Conservation (phyloP, 2,329 filamentous ascomycete genomes). For the Tolypocladium pustulatum region DNA sequence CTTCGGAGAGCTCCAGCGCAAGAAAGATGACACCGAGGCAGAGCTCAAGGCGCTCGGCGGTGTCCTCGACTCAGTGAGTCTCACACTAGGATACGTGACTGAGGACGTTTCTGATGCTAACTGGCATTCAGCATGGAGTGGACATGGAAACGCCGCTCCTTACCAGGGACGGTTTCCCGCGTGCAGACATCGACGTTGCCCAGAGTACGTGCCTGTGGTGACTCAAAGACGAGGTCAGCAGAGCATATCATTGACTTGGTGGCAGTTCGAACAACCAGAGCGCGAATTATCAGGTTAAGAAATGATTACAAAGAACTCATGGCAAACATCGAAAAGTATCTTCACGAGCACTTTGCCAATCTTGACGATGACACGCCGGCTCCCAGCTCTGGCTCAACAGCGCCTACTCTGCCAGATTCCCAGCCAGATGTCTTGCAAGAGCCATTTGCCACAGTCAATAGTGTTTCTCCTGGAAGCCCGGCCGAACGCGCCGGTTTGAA, state of each 20-base stretch:
- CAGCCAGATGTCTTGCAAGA: conserved; percentile 14
- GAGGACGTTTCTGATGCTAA: conserved; percentile 9
- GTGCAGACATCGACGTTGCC: conserved; percentile 87
- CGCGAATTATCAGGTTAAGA: conserved; percentile 76
- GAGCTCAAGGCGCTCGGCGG: conserved; percentile 77
- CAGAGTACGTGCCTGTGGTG: conserved; percentile 53
- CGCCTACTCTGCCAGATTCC: conserved; percentile 21
- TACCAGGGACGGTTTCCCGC: conserved; percentile 83
- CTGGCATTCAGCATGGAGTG: conserved; percentile 62
- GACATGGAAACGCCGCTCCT: conserved; percentile 84
- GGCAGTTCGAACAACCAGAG: conserved; percentile 80
- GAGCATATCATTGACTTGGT: conserved; percentile 2
- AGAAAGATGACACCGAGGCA: conserved; percentile 76
- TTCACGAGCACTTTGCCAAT: conserved; percentile 86
- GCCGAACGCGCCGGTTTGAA: conserved; percentile 74
- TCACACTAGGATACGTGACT: not conserved
- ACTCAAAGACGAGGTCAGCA: not conserved
- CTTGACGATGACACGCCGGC: conserved; percentile 35
- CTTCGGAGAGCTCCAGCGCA: conserved; percentile 68
- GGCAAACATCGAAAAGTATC: conserved; percentile 66
- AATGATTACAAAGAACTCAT: conserved; percentile 94
- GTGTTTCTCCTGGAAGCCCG: conserved; percentile 66
- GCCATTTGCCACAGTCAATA: conserved; percentile 83
- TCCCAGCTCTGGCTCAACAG: conserved; percentile 8
- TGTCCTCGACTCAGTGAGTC: conserved; percentile 75